phyloP scores from a whole-genome alignment of 495 filamentous ascomycete species.

The Hypoxylon cercidicola region DNA sequence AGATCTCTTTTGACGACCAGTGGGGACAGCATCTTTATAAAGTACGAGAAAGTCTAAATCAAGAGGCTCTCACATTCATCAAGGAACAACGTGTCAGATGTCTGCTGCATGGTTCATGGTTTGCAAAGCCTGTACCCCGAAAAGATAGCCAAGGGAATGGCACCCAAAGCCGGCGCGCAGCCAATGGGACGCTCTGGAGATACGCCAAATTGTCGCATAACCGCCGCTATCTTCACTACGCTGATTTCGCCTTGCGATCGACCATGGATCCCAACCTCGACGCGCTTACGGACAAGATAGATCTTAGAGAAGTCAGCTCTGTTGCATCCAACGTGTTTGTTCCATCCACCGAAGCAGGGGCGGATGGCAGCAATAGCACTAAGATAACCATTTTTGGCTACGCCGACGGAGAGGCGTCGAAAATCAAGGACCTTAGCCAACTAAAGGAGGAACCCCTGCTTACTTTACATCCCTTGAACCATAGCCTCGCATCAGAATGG shows the following conservation, averaged over 20 bases:
- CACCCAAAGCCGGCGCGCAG: slow-evolving; percentile 49
- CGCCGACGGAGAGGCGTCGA: slow-evolving; percentile 49
- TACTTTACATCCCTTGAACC: slow-evolving; percentile 81
- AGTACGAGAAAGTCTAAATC: slow-evolving; percentile 90
- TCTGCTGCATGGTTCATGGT: slow-evolving; percentile 90
- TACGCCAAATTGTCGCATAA: slow-evolving; percentile 93
- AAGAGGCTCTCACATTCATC: slow-evolving; percentile 93
- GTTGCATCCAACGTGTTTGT: slow-evolving; percentile 92
- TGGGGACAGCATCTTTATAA: slow-evolving; percentile 92
- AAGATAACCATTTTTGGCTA: slow-evolving; percentile 94
- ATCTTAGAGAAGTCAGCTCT: slow-evolving; percentile 87
- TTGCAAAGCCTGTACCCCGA: slow-evolving; percentile 67
- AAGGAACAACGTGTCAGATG: slow-evolving; percentile 97
- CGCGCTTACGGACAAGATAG: slow-evolving; percentile 81
- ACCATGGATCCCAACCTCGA: slow-evolving; percentile 77
- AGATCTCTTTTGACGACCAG: slow-evolving; percentile 89
- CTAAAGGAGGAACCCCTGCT: slow-evolving; percentile 70
- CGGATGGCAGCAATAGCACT: slow-evolving; percentile 66
- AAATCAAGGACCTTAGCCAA: slow-evolving; percentile 48
- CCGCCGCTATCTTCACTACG: slow-evolving; percentile 88
- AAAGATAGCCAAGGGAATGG: slow-evolving; percentile 51
- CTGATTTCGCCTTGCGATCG: slow-evolving; percentile 78
- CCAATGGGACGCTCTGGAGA: slow-evolving; percentile 68
- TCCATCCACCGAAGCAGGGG: slow-evolving; percentile 59
- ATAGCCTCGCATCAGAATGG: slow-evolving; percentile 93